Percentiles rank a stretch among this genome's conserved stretches.
Conservation (phyloP, 2,329 filamentous ascomycete species). For the Aureobasidium namibiae region DNA sequence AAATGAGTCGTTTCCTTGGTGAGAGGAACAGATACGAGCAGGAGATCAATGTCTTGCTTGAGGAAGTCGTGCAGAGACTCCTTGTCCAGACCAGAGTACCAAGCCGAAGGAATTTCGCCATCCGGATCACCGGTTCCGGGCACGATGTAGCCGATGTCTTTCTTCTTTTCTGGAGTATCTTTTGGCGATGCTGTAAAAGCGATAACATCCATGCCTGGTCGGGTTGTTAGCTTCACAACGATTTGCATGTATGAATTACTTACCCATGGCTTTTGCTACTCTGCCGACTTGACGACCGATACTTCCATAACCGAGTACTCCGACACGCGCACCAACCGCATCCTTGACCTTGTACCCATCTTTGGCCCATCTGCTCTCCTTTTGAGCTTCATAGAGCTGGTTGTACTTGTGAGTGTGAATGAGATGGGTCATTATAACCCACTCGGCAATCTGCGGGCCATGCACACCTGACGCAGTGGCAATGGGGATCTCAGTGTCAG, state of each 20-base stretch:
- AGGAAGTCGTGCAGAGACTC: slow-evolving; percentile 46
- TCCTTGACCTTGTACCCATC: slow-evolving; percentile 36
- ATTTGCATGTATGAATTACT: slow-evolving; percentile 17
- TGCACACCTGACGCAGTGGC: slow-evolving; percentile 50
- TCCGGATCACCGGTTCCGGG: slow-evolving; percentile 56
- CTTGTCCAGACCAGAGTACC: slow-evolving; percentile 50
- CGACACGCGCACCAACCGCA: slow-evolving; percentile 49
- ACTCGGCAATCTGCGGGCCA: slow-evolving; percentile 59
- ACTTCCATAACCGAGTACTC: slow-evolving; percentile 54
- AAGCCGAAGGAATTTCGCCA: slow-evolving; percentile 45
- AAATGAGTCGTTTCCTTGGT: slow-evolving; percentile 48
- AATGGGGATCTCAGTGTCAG: slow-evolving; percentile 43
- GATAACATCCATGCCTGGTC: slow-evolving; percentile 63
- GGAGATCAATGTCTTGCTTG: slow-evolving; percentile 46
- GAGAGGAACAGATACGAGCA: slow-evolving; percentile 50
- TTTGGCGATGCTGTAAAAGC: slow-evolving; percentile 67
- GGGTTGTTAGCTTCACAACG: slow-evolving; percentile 40
- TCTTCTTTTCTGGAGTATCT: slow-evolving; percentile 55
- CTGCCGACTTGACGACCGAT: slow-evolving; percentile 49
- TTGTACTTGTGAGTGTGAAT: slow-evolving; percentile 49
- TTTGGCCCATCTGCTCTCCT: slow-evolving; percentile 44
- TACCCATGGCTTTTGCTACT: slow-evolving; percentile 31
- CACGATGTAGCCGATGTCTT: slow-evolving; percentile 59
- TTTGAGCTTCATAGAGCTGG: slow-evolving; percentile 49
- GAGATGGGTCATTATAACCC: slow-evolving; percentile 56